A percentile compares a stretch with the other conserved stretches of the same genome.
These are phyloP conservation scores for Kwoniella newhampshirensis DNA, from an alignment of 768 basidiomycete species.

Conservation along the genomic window DNA sequence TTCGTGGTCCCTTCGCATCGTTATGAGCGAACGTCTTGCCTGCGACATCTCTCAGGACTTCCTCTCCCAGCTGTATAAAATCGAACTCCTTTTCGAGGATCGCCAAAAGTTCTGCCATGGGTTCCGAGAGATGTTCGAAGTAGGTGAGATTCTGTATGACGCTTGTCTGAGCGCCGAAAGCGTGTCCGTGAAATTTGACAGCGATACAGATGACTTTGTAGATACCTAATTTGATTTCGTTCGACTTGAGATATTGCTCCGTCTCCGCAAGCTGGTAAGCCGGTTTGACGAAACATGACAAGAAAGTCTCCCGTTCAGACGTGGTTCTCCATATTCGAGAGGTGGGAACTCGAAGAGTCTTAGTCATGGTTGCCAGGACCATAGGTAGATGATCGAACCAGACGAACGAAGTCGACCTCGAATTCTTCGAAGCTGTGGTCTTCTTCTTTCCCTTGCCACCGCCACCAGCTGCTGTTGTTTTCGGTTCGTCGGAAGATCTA, in stretches of 20 bases:
- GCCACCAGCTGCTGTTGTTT: constrained; percentile 52
- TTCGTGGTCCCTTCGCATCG: constrained; percentile 82
- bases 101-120: constrained; percentile 85
- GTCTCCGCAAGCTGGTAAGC: constrained; percentile 82
- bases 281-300: constrained; percentile 81
- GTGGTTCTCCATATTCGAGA: constrained; percentile 88
- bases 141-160: constrained; percentile 92
- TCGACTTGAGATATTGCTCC: constrained; percentile 81
- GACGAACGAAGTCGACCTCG: constrained; percentile 54
- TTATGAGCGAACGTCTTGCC: constrained; percentile 37
- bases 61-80: constrained; percentile 82
- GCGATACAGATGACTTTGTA: constrained; percentile 88
- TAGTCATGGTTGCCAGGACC: constrained; percentile 69
- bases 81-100: constrained; percentile 82
- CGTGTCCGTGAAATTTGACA: constrained; percentile 85
- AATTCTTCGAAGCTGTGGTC: constrained; percentile 50
- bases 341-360: constrained; percentile 66
- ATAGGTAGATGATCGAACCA: constrained; percentile 76
- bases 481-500: constrained; percentile 51
- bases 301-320: constrained; percentile 78
- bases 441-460: constrained; percentile 51
- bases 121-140: constrained; percentile 89
- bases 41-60: constrained; percentile 64
- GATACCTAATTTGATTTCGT: constrained; percentile 68
- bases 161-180: constrained; percentile 76